phyloP scores from a whole-genome alignment of 1,139 yeast species.

The Yamadazyma siamensis region DNA sequence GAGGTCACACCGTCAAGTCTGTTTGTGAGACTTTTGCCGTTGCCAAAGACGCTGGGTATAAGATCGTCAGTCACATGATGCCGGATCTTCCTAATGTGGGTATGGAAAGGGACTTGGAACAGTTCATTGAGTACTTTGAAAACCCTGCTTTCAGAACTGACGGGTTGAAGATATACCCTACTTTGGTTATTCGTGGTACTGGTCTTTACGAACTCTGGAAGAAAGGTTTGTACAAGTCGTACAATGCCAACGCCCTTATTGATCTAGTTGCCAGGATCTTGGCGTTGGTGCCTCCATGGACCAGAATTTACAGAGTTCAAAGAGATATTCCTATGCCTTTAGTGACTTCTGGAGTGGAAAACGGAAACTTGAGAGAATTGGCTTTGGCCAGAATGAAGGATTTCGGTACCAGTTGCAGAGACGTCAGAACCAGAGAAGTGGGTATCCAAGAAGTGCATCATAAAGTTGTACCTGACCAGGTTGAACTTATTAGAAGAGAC shows the following conservation, averaged over 20 bases:
- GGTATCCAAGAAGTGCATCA: constrained; percentile 99
- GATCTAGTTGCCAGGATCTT: constrained; percentile 93
- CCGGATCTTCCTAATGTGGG: constrained; percentile 99
- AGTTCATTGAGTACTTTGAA: constrained; percentile 92
- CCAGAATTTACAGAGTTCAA: constrained; percentile 96
- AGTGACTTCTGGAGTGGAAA: constrained; percentile 97
- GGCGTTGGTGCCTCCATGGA: constrained; percentile 99
- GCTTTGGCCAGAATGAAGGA: constrained; percentile 98
- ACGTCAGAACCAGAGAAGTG: constrained; percentile 97
- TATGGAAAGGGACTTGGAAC: constrained; percentile 96
- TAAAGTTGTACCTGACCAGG: constrained; percentile 96
- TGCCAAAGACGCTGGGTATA: constrained; percentile 97
- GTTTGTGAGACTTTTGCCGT: constrained; percentile 94
- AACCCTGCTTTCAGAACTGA: constrained; percentile 97
- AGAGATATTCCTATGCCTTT: constrained; percentile 99
- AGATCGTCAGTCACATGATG: constrained; percentile 99
- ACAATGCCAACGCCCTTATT: constrained; percentile 89
- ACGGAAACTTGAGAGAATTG: constrained; percentile 92
- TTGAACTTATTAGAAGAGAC: constrained; percentile 91
- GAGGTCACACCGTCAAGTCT: constrained; percentile 96
- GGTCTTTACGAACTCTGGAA: constrained; percentile 98
- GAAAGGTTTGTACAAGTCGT: constrained; percentile 89
- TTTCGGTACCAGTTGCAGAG: constrained; percentile 94
- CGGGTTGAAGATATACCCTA: constrained; percentile 92
- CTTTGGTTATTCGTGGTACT: constrained; percentile 95